These are phyloP conservation scores for Didymella arachidicola DNA, from an alignment of 2,329 filamentous ascomycete species.

Conservation along the genomic window DNA sequence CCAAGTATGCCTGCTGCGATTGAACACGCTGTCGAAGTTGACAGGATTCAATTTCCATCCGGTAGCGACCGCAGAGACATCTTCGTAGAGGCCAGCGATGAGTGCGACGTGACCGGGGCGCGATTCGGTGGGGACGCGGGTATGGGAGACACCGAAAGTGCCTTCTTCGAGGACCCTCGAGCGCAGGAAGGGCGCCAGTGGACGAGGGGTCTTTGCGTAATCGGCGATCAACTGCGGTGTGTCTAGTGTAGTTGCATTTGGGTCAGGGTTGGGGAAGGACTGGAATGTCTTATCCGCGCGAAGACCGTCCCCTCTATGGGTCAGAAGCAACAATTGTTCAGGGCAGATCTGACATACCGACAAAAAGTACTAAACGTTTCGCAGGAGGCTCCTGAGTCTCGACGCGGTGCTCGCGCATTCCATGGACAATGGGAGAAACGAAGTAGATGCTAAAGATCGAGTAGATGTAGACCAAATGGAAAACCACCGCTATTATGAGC, in stretches of 20 bases:
- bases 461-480: constrained; percentile 91
- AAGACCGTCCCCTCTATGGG: constrained; percentile 75
- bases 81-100: constrained; percentile 95
- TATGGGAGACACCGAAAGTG: constrained; percentile 97
- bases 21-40: constrained; percentile 98
- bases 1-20: constrained; percentile 95
- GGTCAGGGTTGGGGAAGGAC: constrained; percentile 85
- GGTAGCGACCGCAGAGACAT: constrained; percentile 95
- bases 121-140: constrained; percentile 94
- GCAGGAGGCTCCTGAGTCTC: constrained; percentile 79
- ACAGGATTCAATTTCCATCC: constrained; percentile 99
- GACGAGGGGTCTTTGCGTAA: constrained; percentile 67
- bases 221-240: constrained; percentile 13
- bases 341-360: constrained; percentile 65
- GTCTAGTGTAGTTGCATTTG: constrained; percentile 58
- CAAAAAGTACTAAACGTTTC: constrained; percentile 88
- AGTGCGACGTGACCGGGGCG: constrained; percentile 95
- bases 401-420: constrained; percentile 84
- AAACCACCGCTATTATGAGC: constrained; percentile 84
- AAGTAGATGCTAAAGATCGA: constrained; percentile 99
- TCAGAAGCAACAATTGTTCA: constrained; percentile 1
- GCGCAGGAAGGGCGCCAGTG: constrained; percentile 88
- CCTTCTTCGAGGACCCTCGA: constrained; percentile 87
- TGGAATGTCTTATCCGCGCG: constrained; percentile 98
- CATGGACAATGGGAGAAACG: constrained; percentile 94